Base-by-base conservation (phyloP, 2,329 filamentous ascomycete genomes). In the Pyrenochaeta sp. region DNA sequence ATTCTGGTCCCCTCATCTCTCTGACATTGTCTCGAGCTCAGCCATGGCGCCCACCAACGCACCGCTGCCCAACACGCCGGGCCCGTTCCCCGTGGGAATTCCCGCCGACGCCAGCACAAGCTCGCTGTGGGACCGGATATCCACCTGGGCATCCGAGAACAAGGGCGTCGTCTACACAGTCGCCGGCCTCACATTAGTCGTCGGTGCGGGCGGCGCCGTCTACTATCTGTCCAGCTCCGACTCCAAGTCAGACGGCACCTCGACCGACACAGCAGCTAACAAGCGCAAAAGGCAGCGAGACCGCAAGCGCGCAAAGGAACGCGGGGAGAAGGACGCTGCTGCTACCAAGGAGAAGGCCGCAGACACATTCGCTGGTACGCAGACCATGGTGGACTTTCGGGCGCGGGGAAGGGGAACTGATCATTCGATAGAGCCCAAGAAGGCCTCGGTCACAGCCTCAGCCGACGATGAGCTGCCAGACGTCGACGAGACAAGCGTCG, bases 121-220 rank as follows among this genome's bases (percentile, higher is more conserved):
- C 47, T 87, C 89, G 32, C 76, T 94, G 42, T 96, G 91, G 91
- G 90, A 96, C 73, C 87, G 92, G 65, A 79, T 96, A 74, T 88
- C 91, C 57, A 86, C 80, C 67, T 99, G 94, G 93, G 91, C 89
- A 10, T 89, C 91, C 2, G 93, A 97, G 72, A 92, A 99, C 77
- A 97, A 96, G 79, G 88, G 90, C 34, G 82, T 93, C 41, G 92
- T 96, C 53, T 99, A 96, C 75, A 96, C 94, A 58, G 90, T 97
- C 74, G 94, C 93, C 42, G 94, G 94, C 65, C 89, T 96, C 48
- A 93, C 93, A 40, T 83, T 96, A 34, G 90, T 96, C 29, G 89
- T 96, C 43, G 94, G 90, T 10, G 90, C 89, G 50, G 93, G 92
- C 22, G 93, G 94, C 60, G 89, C 90, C 29, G 87, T 96, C 67